phyloP scores from a whole-genome alignment of 2,329 filamentous ascomycete genomes.

The Penicillium sp. region DNA sequence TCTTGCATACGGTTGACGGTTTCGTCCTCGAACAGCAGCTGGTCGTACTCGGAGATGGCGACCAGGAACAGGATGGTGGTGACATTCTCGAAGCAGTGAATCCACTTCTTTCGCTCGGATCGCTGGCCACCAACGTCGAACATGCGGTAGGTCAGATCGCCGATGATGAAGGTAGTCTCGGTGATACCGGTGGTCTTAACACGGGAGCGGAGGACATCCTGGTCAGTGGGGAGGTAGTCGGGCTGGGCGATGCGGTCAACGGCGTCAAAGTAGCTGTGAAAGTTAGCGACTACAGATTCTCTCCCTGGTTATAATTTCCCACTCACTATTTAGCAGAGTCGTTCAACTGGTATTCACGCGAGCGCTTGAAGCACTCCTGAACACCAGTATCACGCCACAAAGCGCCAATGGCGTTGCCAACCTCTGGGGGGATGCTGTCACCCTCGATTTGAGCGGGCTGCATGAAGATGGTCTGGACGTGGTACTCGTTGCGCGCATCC shows the following conservation, averaged over 20 bases:
- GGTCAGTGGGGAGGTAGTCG: conserved; percentile 93
- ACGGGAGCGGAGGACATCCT: conserved; percentile 92
- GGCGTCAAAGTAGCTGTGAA: conserved; percentile 86
- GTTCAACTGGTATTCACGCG: conserved; percentile 93
- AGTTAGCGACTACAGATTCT: too few relatives aligned
- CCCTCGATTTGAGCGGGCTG: conserved; percentile 96
- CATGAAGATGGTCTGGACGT: conserved; percentile 99
- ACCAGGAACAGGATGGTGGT: conserved; percentile 96
- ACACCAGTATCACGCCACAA: conserved; percentile 93
- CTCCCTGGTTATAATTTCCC: too few relatives aligned
- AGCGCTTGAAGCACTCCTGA: conserved; percentile 93
- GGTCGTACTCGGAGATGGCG: conserved; percentile 96
- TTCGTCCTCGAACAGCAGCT: conserved; percentile 93
- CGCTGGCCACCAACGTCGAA: conserved; percentile 96
- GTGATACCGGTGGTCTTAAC: conserved; percentile 98
- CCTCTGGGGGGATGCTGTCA: conserved; percentile 90
- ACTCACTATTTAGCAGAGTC: conserved; percentile 95
- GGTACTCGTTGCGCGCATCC: conserved; percentile 91
- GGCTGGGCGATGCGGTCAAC: conserved; percentile 87
- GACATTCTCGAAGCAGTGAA: conserved; percentile 98
- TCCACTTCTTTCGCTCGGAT: conserved; percentile 99
- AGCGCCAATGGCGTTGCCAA: conserved; percentile 88
- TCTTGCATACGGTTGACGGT: conserved; percentile 82
- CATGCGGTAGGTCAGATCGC: conserved; percentile 93
- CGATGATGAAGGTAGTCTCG: conserved; percentile 94